Conservation (phyloP, 441 rosid genomes). For the Flueggea neowawraea region DNA sequence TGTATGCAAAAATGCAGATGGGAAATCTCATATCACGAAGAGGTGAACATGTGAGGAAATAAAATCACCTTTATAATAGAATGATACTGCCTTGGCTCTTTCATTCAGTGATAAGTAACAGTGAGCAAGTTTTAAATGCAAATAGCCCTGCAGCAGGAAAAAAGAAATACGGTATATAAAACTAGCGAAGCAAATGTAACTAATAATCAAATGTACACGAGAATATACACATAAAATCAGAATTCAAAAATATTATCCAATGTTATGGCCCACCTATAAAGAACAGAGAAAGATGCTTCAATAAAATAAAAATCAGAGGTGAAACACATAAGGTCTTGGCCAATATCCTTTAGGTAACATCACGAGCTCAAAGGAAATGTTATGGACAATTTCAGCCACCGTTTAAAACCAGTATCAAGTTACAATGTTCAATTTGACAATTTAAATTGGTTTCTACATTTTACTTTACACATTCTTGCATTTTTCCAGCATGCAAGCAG, state of each 20-base stretch:
- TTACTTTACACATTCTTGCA: too few relatives aligned
- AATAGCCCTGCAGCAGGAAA: conserved; percentile 43
- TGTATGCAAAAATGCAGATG: too few relatives aligned
- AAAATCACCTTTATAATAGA: conserved; percentile 65
- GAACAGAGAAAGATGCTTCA: background rate
- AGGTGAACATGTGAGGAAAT: background rate
- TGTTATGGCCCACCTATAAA: background rate
- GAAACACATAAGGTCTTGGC: too few relatives aligned
- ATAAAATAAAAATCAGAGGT: too few relatives aligned
- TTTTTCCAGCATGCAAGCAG: too few relatives aligned
- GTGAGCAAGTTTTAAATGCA: conserved; percentile 68
- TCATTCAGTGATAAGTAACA: conserved; percentile 61
- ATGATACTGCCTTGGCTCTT: conserved; percentile 57
- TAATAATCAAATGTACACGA: background rate
- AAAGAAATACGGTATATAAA: conserved; percentile 14
- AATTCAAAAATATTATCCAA: background rate
- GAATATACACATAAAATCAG: background rate
- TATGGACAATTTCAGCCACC: too few relatives aligned
- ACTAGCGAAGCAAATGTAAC: conserved; percentile 7
- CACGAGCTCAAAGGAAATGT: too few relatives aligned
- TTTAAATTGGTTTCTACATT: too few relatives aligned
- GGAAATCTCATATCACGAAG: conserved; percentile 4
- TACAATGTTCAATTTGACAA: too few relatives aligned
- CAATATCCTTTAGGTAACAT: too few relatives aligned
- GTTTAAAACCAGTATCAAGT: too few relatives aligned